phyloP scores from a whole-genome alignment of 179 eudicot genomes.

The Camellia oleifera region DNA sequence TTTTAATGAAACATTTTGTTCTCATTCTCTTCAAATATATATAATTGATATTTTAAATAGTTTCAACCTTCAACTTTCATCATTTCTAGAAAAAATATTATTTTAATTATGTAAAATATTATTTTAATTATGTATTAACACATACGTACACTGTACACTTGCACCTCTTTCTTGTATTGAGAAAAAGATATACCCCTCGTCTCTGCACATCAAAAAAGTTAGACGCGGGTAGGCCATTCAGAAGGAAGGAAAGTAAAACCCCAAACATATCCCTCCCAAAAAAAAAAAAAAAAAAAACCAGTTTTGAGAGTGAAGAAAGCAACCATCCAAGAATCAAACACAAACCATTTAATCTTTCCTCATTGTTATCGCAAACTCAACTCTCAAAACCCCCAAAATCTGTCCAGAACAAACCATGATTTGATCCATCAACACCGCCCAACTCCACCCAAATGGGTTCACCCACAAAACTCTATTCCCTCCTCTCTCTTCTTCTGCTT shows the following conservation, averaged over 20 bases:
- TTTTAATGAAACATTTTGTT: slow-evolving; percentile 18
- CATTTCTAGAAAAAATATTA: neutral
- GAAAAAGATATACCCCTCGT: neutral
- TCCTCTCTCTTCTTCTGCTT: slow-evolving; percentile 16
- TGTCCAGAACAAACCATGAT: slow-evolving; percentile 16
- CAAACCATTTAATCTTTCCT: neutral
- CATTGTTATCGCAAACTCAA: slow-evolving; percentile 4
- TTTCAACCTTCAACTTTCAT: too few relatives aligned
- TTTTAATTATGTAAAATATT: too few relatives aligned
- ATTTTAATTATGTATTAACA: neutral
- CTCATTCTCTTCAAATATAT: slow-evolving; percentile 24
- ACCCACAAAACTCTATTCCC: slow-evolving; percentile 19
- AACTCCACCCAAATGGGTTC: slow-evolving; percentile 26
- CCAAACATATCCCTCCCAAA: neutral
- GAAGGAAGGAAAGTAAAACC: neutral
- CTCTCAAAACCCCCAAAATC: slow-evolving; percentile 12
- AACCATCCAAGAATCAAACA: neutral
- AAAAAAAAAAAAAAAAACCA: neutral
- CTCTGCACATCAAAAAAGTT: slow-evolving; percentile 7
- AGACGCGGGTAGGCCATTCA: slow-evolving; percentile 1
- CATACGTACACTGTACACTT: neutral
- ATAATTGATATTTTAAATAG: neutral
- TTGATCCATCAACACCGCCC: slow-evolving; percentile 15
- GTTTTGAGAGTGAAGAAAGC: neutral
- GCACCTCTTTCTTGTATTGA: neutral